Evolutionary conservation across 2,329 filamentous ascomycete species (phyloP), one percentile per base, ranked within the genome.

Genomic region (Penicillium sp.): DNA sequence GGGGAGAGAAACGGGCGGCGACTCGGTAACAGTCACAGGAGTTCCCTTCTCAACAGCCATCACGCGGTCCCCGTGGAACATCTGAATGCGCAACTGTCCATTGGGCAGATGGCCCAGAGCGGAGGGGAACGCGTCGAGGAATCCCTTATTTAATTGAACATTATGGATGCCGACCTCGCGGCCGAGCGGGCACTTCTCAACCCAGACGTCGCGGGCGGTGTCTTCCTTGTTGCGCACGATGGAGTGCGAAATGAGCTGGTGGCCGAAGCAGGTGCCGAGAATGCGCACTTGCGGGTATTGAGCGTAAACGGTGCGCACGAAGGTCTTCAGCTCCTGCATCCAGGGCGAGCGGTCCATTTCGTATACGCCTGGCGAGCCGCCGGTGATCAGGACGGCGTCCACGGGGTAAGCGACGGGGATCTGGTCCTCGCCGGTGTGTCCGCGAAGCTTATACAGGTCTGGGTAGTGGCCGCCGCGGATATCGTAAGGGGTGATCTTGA

Each of bases 241-340:
- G 11, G 58, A 55, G 53, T 65, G 61, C 10, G 61, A 60, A 36
- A 71, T 62, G 13, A 70, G 54, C 54, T 71, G 69, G 45, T 71
- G 69, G 0, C 69, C 71, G 56, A 71, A 73, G 49, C 71, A 73
- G 2, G 70, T 71, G 8, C 70, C 71, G 44, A 73, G 65, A 6
- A 72, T 56, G 14, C 66, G 67, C 4, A 73, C 69, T 21, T 65
- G 39, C 2, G 70, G 65, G 46, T 67, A 70, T 0, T 63, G 34
- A 0, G 42, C 47, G 49, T 65, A 71, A 0, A 72, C 65, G 0
- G 43, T 63, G 6, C 59, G 58, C 21, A 73, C 55, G 24, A 66
- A 73, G 2, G 52, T 45, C 42, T 66, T 58, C 1, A 73, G 47
- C 1, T 60, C 34, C 22, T 61, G 39, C 39, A 73, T 69, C 71